Base-by-base conservation (phyloP, 2,329 filamentous ascomycete genomes). In the Bipolaris oryzae region DNA sequence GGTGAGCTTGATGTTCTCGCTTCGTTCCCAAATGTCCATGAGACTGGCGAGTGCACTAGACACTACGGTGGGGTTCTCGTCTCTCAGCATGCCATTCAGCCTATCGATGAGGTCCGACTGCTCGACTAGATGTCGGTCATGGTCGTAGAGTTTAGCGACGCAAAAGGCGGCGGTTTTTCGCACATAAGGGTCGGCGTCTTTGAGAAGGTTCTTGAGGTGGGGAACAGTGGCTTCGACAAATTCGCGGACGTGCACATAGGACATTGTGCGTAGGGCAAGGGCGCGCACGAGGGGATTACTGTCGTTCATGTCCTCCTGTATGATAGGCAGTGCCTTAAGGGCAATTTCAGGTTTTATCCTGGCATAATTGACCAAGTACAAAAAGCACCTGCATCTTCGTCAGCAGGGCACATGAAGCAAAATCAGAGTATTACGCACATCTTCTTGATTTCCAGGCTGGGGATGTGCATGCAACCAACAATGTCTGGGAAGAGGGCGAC, bases 1-100 rank as follows among this genome's bases (percentile, higher is more conserved):
- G 3, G 95, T 98, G 61, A 99, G 87, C 75, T 96, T 97, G 77
- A 99, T 99, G 56, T 90, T 92, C 76, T 98, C 94, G 74, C 93
- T 98, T 56, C 94, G 85, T 76, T 98, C 95, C 95, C 95, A 99
- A 47, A 99, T 98, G 76, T 99, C 95, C 86, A 96, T 95, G 70
- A 99, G 77, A 34, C 90, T 85, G 23, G 95, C 94, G 61, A 99
- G 79, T 6, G 96, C 93, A 74, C 93, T 97, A 10, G 95, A 94
- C 20, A 99, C 94, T 2, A 99, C 95, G 0, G 95, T 99, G 0
- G 95, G 94, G 71, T 99, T 99, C 75, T 98, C 94, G 68, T 99
- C 95, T 71, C 92, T 87, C 53, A 99, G 80, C 81, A 99, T 89
- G 41, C 85, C 82, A 77, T 99, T 99, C 43, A 99, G 82, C 60